Evolutionary conservation across 2,329 filamentous ascomycete genomes (phyloP).

Genomic region (Aspergillus alliaceus): DNA sequence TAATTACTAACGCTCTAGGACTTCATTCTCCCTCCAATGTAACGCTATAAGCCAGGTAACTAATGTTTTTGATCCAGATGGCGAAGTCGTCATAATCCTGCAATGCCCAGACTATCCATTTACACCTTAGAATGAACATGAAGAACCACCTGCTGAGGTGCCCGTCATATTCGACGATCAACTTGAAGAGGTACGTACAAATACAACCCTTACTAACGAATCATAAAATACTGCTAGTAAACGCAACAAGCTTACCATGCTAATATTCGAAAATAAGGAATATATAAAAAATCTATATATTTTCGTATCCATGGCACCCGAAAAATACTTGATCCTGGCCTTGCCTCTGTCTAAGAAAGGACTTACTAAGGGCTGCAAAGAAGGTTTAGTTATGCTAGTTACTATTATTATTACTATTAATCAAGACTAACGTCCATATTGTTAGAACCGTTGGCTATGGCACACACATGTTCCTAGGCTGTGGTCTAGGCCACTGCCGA

Average conservation of each 20-base stretch:
- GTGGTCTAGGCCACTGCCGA: too few species aligned
- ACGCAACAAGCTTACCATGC: not conserved
- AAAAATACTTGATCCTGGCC: not conserved
- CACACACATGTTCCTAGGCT: too few species aligned
- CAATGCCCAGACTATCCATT: not conserved
- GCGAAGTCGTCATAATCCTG: not conserved
- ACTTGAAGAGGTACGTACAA: not conserved
- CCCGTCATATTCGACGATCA: not conserved
- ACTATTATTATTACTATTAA: too few species aligned
- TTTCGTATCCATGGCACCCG: not conserved
- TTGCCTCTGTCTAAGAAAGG: not conserved
- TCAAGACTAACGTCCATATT: too few species aligned
- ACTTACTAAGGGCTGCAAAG: not conserved
- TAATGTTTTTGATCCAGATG: not conserved
- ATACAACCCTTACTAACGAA: not conserved
- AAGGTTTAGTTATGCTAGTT: too few species aligned
- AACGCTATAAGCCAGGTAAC: not conserved
- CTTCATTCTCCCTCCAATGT: too few species aligned
- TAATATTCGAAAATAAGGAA: not conserved
- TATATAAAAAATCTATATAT: not conserved
- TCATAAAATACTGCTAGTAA: not conserved
- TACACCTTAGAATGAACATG: not conserved
- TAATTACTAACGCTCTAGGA: too few species aligned
- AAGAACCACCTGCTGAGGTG: not conserved
- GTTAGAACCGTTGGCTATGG: too few species aligned